Conservation (phyloP, 371 early-diverging fungal species). For the Rhizopus sp. region DNA sequence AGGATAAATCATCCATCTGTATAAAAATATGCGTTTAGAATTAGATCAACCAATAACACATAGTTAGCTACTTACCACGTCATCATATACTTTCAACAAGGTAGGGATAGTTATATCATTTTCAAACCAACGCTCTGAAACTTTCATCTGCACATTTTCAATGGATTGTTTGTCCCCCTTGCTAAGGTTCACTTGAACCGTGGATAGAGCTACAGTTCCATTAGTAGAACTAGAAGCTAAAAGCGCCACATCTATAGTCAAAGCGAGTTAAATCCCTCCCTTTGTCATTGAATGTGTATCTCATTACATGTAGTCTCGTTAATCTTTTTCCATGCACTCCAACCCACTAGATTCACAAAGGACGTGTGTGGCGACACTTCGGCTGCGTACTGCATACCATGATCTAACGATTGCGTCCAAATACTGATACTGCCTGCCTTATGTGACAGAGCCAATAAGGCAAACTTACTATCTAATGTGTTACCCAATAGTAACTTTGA, state of each 20-base stretch:
- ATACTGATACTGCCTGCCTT: slow-evolving; percentile 31
- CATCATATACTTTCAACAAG: slow-evolving; percentile 13
- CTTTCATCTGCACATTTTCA: neutral
- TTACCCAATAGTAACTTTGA: slow-evolving; percentile 20
- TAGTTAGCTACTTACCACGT: slow-evolving; percentile 2
- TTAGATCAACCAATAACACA: neutral
- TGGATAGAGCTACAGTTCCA: slow-evolving; percentile 21
- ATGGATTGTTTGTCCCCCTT: slow-evolving; percentile 1
- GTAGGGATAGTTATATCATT: slow-evolving; percentile 7
- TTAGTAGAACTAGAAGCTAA: slow-evolving; percentile 18
- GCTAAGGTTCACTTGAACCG: slow-evolving; percentile 3
- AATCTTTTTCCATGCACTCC: slow-evolving; percentile 21
- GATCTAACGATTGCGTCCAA: slow-evolving; percentile 16
- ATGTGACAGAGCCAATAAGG: slow-evolving; percentile 26
- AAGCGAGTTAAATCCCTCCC: neutral
- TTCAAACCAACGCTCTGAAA: slow-evolving; percentile 21
- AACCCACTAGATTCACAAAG: slow-evolving; percentile 17
- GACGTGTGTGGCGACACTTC: slow-evolving; percentile 13
- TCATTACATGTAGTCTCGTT: slow-evolving; percentile 4
- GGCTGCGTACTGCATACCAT: neutral
- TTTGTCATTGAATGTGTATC: neutral
- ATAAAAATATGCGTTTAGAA: neutral
- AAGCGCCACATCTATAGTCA: slow-evolving; percentile 9
- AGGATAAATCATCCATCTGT: neutral
- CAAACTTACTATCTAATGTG: slow-evolving; percentile 18